Evolutionary conservation across 73 alveolate genomes (phyloP).

Genomic region (Stentor coeruleus): DNA sequence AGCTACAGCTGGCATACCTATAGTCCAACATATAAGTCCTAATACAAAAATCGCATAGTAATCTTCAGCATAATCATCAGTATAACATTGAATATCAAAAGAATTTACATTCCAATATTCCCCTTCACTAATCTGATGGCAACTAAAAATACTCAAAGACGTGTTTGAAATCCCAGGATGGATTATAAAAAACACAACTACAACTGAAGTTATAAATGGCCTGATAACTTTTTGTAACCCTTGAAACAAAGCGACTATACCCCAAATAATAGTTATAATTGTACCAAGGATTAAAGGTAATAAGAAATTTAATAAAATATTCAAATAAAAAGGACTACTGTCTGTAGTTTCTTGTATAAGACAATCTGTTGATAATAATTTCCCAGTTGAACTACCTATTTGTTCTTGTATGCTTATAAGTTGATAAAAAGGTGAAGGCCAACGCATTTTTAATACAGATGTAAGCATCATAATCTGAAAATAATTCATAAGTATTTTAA

Average conservation of each 20-base stretch:
- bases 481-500: not conserved
- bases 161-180: slow-evolving; percentile 12
- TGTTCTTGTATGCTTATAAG: not conserved
- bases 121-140: slow-evolving; percentile 4
- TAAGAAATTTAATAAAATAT: not conserved
- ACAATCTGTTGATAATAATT: not conserved
- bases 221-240: not conserved
- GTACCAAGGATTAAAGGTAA: not conserved
- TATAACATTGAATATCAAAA: slow-evolving; percentile 4
- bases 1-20: slow-evolving; percentile 16
- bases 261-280: not conserved
- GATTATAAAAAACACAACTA: not conserved
- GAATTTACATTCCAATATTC: not conserved
- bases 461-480: not conserved
- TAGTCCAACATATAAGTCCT: slow-evolving; percentile 28
- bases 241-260: not conserved
- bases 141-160: not conserved
- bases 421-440: not conserved
- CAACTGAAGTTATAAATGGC: not conserved
- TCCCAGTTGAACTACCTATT: not conserved
- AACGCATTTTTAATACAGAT: not conserved
- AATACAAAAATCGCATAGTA: not conserved
- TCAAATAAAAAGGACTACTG: not conserved
- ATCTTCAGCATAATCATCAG: not conserved
- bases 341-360: not conserved